These are phyloP conservation scores for Amylocarpus encephaloides DNA, from an alignment of 2,329 filamentous ascomycete genomes.

Conservation along the genomic window DNA sequence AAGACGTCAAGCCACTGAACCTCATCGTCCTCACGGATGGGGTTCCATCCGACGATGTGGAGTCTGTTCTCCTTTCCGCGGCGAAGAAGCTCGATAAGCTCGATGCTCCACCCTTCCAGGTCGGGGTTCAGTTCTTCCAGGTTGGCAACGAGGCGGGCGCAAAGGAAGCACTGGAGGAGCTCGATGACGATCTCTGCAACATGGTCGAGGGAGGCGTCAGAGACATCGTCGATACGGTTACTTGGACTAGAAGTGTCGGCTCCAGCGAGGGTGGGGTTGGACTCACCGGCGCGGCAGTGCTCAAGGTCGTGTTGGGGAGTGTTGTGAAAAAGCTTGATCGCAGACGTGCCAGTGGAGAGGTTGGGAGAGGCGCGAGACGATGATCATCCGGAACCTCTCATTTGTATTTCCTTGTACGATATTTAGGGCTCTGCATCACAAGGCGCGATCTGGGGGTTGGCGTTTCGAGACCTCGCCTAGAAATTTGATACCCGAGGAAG, in stretches of 20 bases:
- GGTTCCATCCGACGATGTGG: slow-evolving; percentile 70
- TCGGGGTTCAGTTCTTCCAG: slow-evolving; percentile 95
- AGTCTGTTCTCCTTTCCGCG: slow-evolving; percentile 57
- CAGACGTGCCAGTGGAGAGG: slow-evolving; percentile 27
- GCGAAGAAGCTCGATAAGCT: slow-evolving; percentile 66
- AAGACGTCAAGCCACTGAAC: slow-evolving; percentile 68
- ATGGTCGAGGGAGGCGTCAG: slow-evolving; percentile 52
- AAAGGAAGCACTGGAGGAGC: slow-evolving; percentile 54
- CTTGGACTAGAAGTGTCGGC: slow-evolving; percentile 49
- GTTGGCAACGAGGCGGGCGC: slow-evolving; percentile 70
- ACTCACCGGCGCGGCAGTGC: slow-evolving; percentile 63
- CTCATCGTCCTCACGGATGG: slow-evolving; percentile 94
- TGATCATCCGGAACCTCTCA: background rate
- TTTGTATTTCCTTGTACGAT: background rate
- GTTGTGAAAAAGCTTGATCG: slow-evolving; percentile 64
- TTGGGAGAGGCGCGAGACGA: slow-evolving; percentile 12
- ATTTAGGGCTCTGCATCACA: background rate
- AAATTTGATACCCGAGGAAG: background rate
- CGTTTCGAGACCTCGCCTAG: background rate
- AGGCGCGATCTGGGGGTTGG: background rate
- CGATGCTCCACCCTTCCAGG: slow-evolving; percentile 69
- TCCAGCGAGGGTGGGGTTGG: slow-evolving; percentile 34
- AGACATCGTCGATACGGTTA: slow-evolving; percentile 90
- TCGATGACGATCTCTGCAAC: slow-evolving; percentile 67
- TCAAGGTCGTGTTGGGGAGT: slow-evolving; percentile 77